phyloP scores from a whole-genome alignment of 805 yeast genomes.

The Saturnispora gosingensis region DNA sequence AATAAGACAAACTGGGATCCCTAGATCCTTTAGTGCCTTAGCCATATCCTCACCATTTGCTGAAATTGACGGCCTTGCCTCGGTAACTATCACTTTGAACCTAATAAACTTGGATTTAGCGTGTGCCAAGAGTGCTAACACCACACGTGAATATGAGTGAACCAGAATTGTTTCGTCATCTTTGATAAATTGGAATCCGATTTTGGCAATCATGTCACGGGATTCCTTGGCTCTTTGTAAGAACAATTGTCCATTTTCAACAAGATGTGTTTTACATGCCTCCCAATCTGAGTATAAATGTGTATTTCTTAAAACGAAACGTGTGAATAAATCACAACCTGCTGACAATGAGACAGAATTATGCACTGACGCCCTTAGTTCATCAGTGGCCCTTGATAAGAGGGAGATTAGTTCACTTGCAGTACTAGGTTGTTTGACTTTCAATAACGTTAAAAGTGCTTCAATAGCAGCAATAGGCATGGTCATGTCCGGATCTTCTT shows the following conservation, averaged over 20 bases:
- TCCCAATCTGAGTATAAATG: slow-evolving; percentile 93
- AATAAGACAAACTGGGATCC: slow-evolving; percentile 80
- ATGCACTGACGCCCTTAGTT: slow-evolving; percentile 67
- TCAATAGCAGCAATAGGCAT: slow-evolving; percentile 99
- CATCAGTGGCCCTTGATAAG: slow-evolving; percentile 65
- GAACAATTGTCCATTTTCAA: slow-evolving; percentile 87
- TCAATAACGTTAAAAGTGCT: slow-evolving; percentile 74
- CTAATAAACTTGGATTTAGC: slow-evolving; percentile 75
- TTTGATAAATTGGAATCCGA: slow-evolving; percentile 80
- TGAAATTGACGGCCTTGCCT: slow-evolving; percentile 77
- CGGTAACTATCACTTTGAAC: slow-evolving; percentile 86
- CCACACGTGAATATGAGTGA: slow-evolving; percentile 90
- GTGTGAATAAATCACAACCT: slow-evolving; percentile 92
- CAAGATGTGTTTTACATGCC: slow-evolving; percentile 76
- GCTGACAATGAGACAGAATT: slow-evolving; percentile 92
- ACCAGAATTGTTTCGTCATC: slow-evolving; percentile 89
- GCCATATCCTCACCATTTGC: slow-evolving; percentile 79
- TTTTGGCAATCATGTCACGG: slow-evolving; percentile 76
- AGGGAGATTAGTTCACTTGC: slow-evolving; percentile 85
- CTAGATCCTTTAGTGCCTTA: slow-evolving; percentile 49
- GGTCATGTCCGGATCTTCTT: slow-evolving; percentile 92
- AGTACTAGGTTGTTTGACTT: slow-evolving; percentile 81
- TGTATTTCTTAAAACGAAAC: slow-evolving; percentile 84
- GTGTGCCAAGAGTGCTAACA: slow-evolving; percentile 58
- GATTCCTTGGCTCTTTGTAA: slow-evolving; percentile 87